Evolutionary conservation across 805 yeast species (phyloP).

Genomic region (Yamadazyma scolyti): DNA sequence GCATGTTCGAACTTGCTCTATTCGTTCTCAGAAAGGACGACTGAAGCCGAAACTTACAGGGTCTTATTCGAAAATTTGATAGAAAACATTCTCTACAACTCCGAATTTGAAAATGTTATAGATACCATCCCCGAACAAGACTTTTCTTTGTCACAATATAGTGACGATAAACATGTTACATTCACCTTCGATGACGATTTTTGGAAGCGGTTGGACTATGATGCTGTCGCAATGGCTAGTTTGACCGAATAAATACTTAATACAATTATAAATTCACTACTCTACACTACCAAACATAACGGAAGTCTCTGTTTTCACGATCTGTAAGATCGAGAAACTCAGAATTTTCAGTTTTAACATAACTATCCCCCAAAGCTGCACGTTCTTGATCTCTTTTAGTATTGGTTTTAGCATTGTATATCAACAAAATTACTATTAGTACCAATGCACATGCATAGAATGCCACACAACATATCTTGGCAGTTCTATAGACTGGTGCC

Average conservation of each 20-base stretch:
- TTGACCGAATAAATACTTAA: neutral
- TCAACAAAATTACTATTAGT: neutral
- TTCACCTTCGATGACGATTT: constrained; percentile 12
- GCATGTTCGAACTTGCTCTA: constrained; percentile 21
- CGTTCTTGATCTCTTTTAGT: constrained; percentile 4
- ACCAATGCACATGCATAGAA: constrained; percentile 17
- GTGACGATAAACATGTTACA: constrained; percentile 5
- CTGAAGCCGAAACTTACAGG: constrained; percentile 20
- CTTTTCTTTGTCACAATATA: neutral
- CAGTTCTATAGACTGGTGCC: constrained; percentile 13
- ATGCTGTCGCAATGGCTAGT: neutral
- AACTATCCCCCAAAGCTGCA: constrained; percentile 5
- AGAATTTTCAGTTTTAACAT: constrained; percentile 2
- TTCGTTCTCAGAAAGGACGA: constrained; percentile 21
- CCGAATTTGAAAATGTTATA: constrained; percentile 2
- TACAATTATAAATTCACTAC: neutral
- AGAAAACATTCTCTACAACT: constrained; percentile 12
- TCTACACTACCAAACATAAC: constrained; percentile 11
- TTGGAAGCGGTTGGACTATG: constrained; percentile 7
- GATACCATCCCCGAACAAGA: neutral
- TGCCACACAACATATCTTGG: constrained; percentile 23
- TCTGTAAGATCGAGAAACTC: constrained; percentile 6
- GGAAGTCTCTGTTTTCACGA: constrained; percentile 5
- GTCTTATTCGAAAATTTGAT: constrained; percentile 19
- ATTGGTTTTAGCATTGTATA: constrained; percentile 18